A percentile compares a stretch with the other conserved stretches of the same genome.
These are phyloP conservation scores for Niveomyces coronatus DNA, from an alignment of 2,329 filamentous ascomycete species.

Conservation along the genomic window DNA sequence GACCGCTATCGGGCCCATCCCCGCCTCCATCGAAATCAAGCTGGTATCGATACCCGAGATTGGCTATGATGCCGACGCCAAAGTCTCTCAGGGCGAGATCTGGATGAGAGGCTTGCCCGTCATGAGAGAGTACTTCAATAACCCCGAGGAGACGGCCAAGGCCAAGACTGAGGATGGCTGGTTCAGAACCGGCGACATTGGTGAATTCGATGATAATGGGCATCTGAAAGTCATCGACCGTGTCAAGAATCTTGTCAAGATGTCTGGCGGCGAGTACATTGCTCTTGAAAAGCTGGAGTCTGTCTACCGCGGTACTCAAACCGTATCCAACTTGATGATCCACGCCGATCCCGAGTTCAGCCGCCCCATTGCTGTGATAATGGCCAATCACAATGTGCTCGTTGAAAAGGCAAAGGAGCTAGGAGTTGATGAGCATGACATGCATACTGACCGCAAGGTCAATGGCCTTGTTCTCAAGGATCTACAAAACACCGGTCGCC, in stretches of 20 bases:
- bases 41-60: conserved; percentile 83
- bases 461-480: conserved; percentile 54
- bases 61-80: conserved; percentile 67
- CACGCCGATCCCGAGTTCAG: conserved; percentile 66
- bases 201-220: conserved; percentile 72
- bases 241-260: conserved; percentile 98
- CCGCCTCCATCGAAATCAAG: conserved; percentile 75
- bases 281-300: conserved; percentile 93
- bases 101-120: conserved; percentile 74
- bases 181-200: conserved; percentile 97
- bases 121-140: conserved; percentile 69
- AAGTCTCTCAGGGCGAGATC: conserved; percentile 83
- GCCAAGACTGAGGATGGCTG: conserved; percentile 75
- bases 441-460: conserved; percentile 59
- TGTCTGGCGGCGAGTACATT: conserved; percentile 90
- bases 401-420: conserved; percentile 47
- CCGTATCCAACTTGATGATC: conserved; percentile 79
- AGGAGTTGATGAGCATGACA: conserved; percentile 55
- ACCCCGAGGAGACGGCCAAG: conserved; percentile 74
- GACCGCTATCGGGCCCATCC: conserved; percentile 64
- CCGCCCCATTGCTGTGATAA: conserved; percentile 74
- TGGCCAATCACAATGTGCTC: conserved; percentile 54
- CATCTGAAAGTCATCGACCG: conserved; percentile 85
- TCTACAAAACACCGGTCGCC: conserved; percentile 52
- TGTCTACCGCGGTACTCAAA: conserved; percentile 69